These are phyloP conservation scores for Xylaria flabelliformis DNA, from an alignment of 495 filamentous ascomycete species.

Conservation along the genomic window DNA sequence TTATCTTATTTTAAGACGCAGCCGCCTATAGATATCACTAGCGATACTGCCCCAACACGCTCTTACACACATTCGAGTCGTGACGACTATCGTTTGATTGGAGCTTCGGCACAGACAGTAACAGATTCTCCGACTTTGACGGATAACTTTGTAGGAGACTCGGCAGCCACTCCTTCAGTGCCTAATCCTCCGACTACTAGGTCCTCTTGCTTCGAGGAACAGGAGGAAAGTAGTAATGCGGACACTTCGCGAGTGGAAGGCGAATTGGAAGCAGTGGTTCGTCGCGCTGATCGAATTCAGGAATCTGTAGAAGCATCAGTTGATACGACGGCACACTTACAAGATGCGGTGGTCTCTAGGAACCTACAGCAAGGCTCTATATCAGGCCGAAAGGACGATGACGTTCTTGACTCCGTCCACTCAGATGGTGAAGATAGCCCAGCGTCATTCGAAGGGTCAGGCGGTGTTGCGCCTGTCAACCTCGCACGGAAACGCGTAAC, in stretches of 20 bases:
- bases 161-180: background rate
- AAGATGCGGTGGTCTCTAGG: background rate
- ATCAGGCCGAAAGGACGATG: constrained; percentile 1
- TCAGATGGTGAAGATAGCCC: constrained; percentile 5
- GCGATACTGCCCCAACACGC: background rate
- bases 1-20: background rate
- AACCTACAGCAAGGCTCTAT: background rate
- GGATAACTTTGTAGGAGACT: background rate
- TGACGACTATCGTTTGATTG: background rate
- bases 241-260: no score
- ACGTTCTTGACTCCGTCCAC: background rate
- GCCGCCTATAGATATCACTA: background rate
- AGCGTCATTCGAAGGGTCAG: constrained; percentile 24
- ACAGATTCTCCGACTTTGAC: background rate
- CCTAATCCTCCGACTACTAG: background rate
- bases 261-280: no score
- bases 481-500: constrained; percentile 23
- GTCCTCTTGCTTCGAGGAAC: no score
- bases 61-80: background rate
- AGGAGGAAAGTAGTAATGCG: no score
- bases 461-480: constrained; percentile 24
- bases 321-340: no score
- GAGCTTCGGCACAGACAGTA: background rate
- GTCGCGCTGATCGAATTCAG: no score
- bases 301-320: no score